Evolutionary conservation across 2,329 filamentous ascomycete genomes (phyloP), one percentile per base, ranked within the genome.

Genomic region (Botrytis aclada): DNA sequence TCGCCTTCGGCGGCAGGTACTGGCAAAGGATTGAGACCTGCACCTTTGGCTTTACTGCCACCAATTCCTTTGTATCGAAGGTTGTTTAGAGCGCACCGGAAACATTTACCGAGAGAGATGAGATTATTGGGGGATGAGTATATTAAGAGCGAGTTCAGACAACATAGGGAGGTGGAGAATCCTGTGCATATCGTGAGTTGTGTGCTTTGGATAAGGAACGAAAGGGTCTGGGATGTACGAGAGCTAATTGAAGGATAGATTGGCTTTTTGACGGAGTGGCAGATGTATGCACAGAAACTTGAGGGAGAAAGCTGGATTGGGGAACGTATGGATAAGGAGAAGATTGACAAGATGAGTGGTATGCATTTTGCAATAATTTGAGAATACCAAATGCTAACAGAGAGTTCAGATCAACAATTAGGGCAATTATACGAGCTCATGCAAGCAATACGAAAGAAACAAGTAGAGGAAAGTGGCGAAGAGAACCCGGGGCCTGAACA

Each of bases 251-350:
- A 34, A 39, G 41, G 29, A 20, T 69, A 97, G 94, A 94, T 98
- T 78, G 96, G 95, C 2, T 99, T 99, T 82, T 86, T 99, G 77
- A 95, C 93, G 0, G 95, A 98, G 82, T 99, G 95, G 95, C 96
- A 99, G 82, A 84, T 93, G 70, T 99, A 98, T 80, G 95, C 94
- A 2, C 95, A 99, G 81, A 91, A 94, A 81, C 84, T 99, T 25
- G 95, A 98, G 80, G 95, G 95, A 0, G 92, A 97, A 70, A 82
- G 87, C 0, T 98, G 96, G 96, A 86, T 88, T 74, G 95, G 92
- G 1, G 93, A 93, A 76, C 95, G 91, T 81, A 86, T 98, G 81
- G 95, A 98, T 76, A 88, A 89, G 77, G 85, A 84, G 0, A 97
- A 97, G 83, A 85, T 98, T 72, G 91, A 94, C 74, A 98, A 97